A percentile compares a stretch with the other conserved stretches of the same genome.
These are phyloP conservation scores for Quercus lobata DNA, from an alignment of 331 rosid genomes.

Conservation along the genomic window DNA sequence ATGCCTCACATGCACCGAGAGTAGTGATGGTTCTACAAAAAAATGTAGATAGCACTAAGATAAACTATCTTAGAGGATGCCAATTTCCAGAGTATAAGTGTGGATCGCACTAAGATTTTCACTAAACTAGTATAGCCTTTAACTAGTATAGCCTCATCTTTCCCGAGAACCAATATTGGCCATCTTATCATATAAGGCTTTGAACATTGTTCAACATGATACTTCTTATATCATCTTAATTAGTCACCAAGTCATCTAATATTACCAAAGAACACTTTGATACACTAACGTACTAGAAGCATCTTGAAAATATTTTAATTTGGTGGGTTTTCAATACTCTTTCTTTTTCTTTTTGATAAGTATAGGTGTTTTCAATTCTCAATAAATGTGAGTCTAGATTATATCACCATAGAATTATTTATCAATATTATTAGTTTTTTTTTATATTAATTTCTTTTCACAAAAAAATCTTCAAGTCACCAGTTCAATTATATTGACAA, in stretches of 20 bases:
- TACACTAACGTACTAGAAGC: neutral
- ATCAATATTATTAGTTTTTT: constrained; percentile 11
- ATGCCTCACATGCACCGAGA: neutral
- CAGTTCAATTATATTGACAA: constrained; percentile 83
- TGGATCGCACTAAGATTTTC: neutral
- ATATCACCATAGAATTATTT: constrained; percentile 11
- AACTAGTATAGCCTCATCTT: neutral
- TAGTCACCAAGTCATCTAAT: neutral
- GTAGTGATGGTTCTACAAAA: neutral
- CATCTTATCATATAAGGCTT: neutral
- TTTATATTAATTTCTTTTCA: neutral
- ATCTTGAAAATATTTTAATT: neutral
- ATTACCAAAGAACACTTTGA: no score
- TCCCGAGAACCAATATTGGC: neutral
- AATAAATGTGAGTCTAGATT: neutral
- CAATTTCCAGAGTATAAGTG: no score
- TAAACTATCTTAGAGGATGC: neutral
- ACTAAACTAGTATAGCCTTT: neutral
- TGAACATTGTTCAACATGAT: neutral
- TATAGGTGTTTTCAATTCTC: no score
- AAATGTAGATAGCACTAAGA: neutral
- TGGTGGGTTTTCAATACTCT: neutral
- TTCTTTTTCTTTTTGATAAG: no score
- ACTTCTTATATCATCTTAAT: neutral
- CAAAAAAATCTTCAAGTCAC: constrained; percentile 32